Conservation (phyloP, 768 basidiomycete species). For the Lactifluus rugatus region DNA sequence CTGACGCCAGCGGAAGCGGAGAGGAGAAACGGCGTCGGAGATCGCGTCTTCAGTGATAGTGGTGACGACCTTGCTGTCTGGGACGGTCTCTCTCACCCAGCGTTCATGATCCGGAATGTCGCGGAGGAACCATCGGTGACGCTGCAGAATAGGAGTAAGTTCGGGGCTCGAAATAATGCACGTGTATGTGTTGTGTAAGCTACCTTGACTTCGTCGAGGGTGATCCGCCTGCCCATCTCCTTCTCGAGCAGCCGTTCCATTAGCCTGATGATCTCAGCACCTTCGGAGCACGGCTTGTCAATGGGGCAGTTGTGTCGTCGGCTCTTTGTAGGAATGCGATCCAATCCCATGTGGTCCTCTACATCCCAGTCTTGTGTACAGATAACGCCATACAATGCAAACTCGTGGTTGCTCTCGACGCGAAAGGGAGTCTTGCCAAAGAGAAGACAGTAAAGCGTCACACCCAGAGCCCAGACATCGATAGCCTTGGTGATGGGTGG, state of each 20-base stretch:
- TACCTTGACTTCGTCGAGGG: constrained; percentile 77
- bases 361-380: constrained; percentile 67
- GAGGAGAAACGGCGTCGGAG: constrained; percentile 56
- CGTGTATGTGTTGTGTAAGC: neutral
- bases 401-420: constrained; percentile 49
- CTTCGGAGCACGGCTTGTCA: constrained; percentile 36
- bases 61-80: constrained; percentile 38
- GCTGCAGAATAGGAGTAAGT: constrained; percentile 29
- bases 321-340: constrained; percentile 56
- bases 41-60: constrained; percentile 71
- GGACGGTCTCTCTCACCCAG: constrained; percentile 63
- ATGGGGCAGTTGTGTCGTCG: constrained; percentile 31
- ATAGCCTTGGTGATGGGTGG: constrained; percentile 82
- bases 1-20: constrained; percentile 54
- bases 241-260: constrained; percentile 76
- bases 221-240: constrained; percentile 62
- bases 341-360: constrained; percentile 60
- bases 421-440: constrained; percentile 81
- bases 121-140: constrained; percentile 53
- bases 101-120: constrained; percentile 55
- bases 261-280: constrained; percentile 55
- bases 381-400: constrained; percentile 69
- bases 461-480: constrained; percentile 96
- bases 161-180: neutral
- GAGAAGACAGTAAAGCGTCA: constrained; percentile 89